Conservation (phyloP, 169 alveolate species). For the Plasmodium relictum region DNA sequence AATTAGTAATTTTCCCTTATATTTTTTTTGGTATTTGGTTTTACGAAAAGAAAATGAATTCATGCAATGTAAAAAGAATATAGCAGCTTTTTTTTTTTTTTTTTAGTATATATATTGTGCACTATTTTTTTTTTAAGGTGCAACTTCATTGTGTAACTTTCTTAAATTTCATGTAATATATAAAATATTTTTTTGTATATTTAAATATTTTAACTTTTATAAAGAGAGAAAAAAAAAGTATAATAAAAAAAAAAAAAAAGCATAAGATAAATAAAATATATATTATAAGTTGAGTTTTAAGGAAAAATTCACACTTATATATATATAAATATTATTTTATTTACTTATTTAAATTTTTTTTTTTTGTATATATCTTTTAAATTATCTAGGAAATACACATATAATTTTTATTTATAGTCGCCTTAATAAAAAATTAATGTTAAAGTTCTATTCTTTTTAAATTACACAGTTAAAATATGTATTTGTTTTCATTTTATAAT, state of each 20-base stretch:
- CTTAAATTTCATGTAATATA: not conserved
- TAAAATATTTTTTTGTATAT: too few species aligned
- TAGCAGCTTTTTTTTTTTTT: conserved; percentile 7
- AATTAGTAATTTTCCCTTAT: conserved; percentile 16
- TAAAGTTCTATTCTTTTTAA: not conserved
- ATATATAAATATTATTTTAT: not conserved
- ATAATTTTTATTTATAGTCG: not conserved
- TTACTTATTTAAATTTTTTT: not conserved
- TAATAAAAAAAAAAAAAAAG: too few species aligned
- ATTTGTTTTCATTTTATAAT: not conserved
- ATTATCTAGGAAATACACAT: not conserved
- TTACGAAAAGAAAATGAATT: not conserved
- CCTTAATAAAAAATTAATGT: not conserved
- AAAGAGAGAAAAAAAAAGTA: not conserved
- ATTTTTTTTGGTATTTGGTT: not conserved
- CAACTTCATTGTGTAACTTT: conserved; percentile 8
- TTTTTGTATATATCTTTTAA: not conserved
- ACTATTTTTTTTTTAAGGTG: not conserved
- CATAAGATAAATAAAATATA: too few species aligned
- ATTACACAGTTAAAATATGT: not conserved
- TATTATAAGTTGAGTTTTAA: too few species aligned
- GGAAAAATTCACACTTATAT: not conserved
- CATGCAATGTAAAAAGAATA: not conserved
- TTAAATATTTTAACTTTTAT: not conserved
- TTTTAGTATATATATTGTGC: not conserved